These are phyloP conservation scores for Funneliformis mosseae DNA, from an alignment of 192 early-diverging fungal species.

Conservation along the genomic window DNA sequence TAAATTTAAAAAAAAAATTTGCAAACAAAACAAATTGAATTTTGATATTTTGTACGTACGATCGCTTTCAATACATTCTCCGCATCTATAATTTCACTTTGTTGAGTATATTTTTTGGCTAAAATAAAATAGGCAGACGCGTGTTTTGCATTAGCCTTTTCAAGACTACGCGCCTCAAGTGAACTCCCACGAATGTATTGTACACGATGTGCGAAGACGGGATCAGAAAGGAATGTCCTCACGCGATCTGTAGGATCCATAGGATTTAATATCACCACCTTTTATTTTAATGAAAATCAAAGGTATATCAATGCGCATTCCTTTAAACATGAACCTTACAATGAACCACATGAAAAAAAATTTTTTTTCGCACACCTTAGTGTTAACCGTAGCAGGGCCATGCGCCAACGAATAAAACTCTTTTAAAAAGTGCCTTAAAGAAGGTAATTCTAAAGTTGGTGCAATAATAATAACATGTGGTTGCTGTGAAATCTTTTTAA, in stretches of 20 bases:
- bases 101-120: slow-evolving; percentile 34
- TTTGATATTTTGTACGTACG: slow-evolving; percentile 9
- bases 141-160: slow-evolving; percentile 24
- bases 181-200: slow-evolving; percentile 35
- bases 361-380: too few relatives aligned
- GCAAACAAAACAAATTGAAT: not conserved
- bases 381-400: slow-evolving; percentile 25
- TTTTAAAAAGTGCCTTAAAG: slow-evolving; percentile 35
- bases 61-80: slow-evolving; percentile 35
- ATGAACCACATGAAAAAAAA: not conserved
- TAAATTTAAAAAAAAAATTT: not conserved
- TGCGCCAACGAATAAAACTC: slow-evolving; percentile 35
- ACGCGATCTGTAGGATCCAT: slow-evolving; percentile 27
- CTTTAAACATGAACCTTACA: not conserved
- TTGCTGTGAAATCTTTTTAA: slow-evolving; percentile 28
- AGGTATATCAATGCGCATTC: not conserved
- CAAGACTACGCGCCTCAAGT: slow-evolving; percentile 27
- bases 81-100: slow-evolving; percentile 35
- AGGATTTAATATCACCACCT: slow-evolving; percentile 36
- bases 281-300: not conserved
- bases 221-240: slow-evolving; percentile 30
- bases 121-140: slow-evolving; percentile 34
- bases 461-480: slow-evolving; percentile 36
- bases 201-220: slow-evolving; percentile 31
- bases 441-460: slow-evolving; percentile 32